Base-by-base conservation (phyloP, 805 yeast species). In the Saturnispora gosingensis region DNA sequence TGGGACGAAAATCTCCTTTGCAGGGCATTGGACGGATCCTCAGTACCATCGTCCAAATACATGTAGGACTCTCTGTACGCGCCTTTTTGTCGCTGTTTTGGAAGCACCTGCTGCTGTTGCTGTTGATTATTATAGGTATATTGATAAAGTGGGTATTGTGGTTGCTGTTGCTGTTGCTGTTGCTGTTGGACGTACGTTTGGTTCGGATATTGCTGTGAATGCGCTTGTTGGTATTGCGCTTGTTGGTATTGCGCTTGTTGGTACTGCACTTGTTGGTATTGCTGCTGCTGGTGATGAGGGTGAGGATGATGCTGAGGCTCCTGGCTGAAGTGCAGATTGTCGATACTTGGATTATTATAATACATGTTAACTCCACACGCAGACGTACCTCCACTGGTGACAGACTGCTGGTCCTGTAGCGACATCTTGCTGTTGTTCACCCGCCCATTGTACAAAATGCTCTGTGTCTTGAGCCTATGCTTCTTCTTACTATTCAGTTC, bases 401-500 rank as follows among this genome's bases (percentile, higher is more conserved):
- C 6, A 2, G 58, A 56, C 15, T 38, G 45, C 4, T 48, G 50
- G 30, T 56, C 58, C 3, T 32, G 30, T n/a, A 55, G 38, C 1
- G 56, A 52, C 9, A 38, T 25, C 20, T 48, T 50, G 32, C 56
- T 53, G 16, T 25, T 48, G 10, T 53, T 43, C 35, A 48, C 34
- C 18, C 43, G 48, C 32, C 49, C 53, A 47, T 39, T 54, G 10
- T 42, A 48, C 15, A 51, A 20, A 7, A 54, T 48, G 35, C 56
- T 51, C 36, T 53, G 58, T 4, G 69, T 63, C 45, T 59, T 61
- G 18, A 59, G 60, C 45, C 63, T 56, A 34, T 56, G 54, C 45
- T 62, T 65, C 53, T 60, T 63, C 51, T 59, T 61, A 43, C 57
- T 60, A 38, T 61, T 58, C 13, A 49, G 55, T 34, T 61, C 59